A percentile compares a stretch with the other conserved stretches of the same genome.
Evolutionary conservation across 108 stramenopile genomes (phyloP).

Genomic region (Nitzschia sp.): DNA sequence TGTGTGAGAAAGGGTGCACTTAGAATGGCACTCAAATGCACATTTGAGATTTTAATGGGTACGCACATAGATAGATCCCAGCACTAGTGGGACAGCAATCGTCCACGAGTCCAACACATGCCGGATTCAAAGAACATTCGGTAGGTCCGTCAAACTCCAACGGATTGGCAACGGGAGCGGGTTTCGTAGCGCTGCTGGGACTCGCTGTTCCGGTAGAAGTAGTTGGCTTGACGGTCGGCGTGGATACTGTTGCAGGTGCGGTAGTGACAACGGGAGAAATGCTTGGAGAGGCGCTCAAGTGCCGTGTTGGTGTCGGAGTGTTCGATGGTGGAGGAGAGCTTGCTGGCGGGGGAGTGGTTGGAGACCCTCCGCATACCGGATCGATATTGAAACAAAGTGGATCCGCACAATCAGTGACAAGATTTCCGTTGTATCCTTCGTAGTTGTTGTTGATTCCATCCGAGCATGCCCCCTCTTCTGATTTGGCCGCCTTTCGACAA

Average conservation of each 20-base stretch:
- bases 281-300: too few relatives aligned
- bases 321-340: too few relatives aligned
- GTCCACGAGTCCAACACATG: slow-evolving; percentile 4
- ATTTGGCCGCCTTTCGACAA: slow-evolving; percentile 3
- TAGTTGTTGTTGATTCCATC: slow-evolving; percentile 20
- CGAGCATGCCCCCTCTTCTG: slow-evolving; percentile 11
- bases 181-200: not conserved
- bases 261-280: too few relatives aligned
- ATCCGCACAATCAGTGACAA: slow-evolving; percentile 10
- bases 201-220: not conserved
- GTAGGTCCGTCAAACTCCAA: not conserved
- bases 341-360: too few relatives aligned
- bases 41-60: too few relatives aligned
- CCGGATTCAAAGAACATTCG: slow-evolving; percentile 5
- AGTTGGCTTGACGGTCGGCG: too few relatives aligned
- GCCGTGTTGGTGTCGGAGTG: too few relatives aligned
- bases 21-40: too few relatives aligned
- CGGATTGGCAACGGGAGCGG: not conserved
- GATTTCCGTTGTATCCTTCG: slow-evolving; percentile 14
- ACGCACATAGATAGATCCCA: slow-evolving; percentile 9
- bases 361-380: not conserved
- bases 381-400: slow-evolving; percentile 7
- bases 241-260: too few relatives aligned
- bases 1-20: too few relatives aligned
- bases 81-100: slow-evolving; percentile 12